phyloP scores from a whole-genome alignment of 2,329 filamentous ascomycete genomes.

The Helicocarpus griseus region DNA sequence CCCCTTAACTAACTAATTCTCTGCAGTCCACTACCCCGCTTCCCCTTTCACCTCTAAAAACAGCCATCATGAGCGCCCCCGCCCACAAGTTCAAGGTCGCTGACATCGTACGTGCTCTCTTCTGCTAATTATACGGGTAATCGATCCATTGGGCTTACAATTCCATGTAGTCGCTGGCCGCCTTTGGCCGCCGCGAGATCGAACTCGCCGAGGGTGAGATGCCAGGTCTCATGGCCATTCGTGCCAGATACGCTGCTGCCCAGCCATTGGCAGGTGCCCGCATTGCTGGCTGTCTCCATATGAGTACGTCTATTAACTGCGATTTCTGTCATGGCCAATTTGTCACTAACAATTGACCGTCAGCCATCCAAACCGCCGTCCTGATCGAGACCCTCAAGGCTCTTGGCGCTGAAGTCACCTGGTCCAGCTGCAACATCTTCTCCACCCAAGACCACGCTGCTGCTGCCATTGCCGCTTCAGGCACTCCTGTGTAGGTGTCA shows the following conservation, averaged over 20 bases:
- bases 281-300: constrained; percentile 97
- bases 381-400: constrained; percentile 94
- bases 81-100: constrained; percentile 96
- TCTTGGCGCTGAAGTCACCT: constrained; percentile 96
- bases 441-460: constrained; percentile 98
- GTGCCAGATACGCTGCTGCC: constrained; percentile 79
- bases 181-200: constrained; percentile 98
- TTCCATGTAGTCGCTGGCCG: constrained; percentile 60
- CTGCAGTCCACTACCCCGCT: constrained; percentile 10
- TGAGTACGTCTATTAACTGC: constrained; percentile 52
- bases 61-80: constrained; percentile 57
- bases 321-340: constrained; percentile 4
- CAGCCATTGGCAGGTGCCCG: constrained; percentile 91
- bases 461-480: constrained; percentile 87
- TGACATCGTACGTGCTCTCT: constrained; percentile 56
- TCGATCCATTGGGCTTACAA: constrained; percentile 4
- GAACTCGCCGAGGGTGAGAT: constrained; percentile 94
- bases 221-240: constrained; percentile 95
- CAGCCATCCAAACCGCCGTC: constrained; percentile 95
- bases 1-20: neutral
- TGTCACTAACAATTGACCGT: constrained; percentile 9
- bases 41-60: constrained; percentile 9
- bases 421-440: constrained; percentile 99
- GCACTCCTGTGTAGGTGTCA: constrained; percentile 64
- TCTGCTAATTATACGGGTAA: constrained; percentile 2